These are phyloP conservation scores for Angophora floribunda DNA, from an alignment of 345 rosid species.

Conservation along the genomic window DNA sequence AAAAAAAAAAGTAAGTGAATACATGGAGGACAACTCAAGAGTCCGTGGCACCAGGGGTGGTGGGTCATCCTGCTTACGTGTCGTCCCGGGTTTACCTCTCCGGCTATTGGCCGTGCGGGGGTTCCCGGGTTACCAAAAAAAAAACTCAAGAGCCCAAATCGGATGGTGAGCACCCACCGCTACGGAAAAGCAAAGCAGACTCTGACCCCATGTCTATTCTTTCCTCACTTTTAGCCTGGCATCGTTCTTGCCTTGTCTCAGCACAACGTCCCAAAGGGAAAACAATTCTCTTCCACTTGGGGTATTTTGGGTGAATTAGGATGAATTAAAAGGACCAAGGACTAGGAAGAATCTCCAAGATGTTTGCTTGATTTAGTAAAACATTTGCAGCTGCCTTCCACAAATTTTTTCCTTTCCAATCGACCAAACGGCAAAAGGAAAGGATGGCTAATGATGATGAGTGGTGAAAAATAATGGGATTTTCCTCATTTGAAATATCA, in stretches of 20 bases:
- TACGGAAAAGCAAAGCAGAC: not conserved
- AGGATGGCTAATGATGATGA: not conserved
- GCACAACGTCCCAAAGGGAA: not conserved
- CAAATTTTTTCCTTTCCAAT: not conserved
- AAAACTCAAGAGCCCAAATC: not conserved
- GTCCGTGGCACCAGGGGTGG: no score
- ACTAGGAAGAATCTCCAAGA: not conserved
- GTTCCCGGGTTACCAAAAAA: no score
- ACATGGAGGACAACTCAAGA: not conserved
- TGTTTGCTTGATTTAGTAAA: not conserved
- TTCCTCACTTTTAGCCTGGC: not conserved
- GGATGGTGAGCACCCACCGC: not conserved
- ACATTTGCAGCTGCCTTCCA: not conserved
- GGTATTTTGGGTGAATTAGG: not conserved
- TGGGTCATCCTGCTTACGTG: no score
- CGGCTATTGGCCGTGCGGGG: no score
- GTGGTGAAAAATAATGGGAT: not conserved
- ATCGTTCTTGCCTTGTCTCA: not conserved
- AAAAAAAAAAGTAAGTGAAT: not conserved
- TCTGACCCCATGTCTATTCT: not conserved
- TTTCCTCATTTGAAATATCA: not conserved
- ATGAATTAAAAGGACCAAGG: not conserved
- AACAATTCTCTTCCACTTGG: not conserved
- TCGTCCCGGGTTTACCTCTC: no score
- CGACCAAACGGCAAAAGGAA: not conserved